Base-by-base conservation (phyloP, 345 rosid genomes). In the Zanthoxylum bungeanum region DNA sequence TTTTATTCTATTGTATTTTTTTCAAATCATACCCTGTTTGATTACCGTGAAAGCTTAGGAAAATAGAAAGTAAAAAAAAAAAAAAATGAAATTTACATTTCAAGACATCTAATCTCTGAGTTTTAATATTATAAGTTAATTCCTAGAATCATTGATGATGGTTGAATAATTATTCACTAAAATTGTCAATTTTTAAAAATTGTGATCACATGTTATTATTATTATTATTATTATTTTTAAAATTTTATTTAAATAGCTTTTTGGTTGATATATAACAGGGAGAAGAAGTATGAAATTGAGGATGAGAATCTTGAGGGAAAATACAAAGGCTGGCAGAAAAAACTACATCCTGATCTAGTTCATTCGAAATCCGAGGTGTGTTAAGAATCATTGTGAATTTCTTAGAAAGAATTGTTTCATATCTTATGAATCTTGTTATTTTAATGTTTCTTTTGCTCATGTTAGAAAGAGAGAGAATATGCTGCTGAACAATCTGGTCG, bases 341-440 rank as follows among this genome's bases (percentile, higher is more conserved):
- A 89, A 78, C 53, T 95, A 60, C 98, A 95, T 83, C 99, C 99
- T 68, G 99, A 95, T 83, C 81, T 95, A 68, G 99, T 95, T 71
- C 98, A 95, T 79, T 83, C 90, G 7, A 95, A 95, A 75, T 91
- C 99, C 3, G 71, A 92, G 98, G 99, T 95, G 22, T 76, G 66
- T 22, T 16, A 37, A n/a, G n/a, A n/a, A 30, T 33, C n/a, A n/a
- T 16, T 12, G 3, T 63, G 5, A 27, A 25, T 28, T 27, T 25
- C 21, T 16, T 36, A 12, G 19, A 0, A 57, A 50, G 46, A 21
- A 56, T 42, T 49, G 8, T 60, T 62, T 17, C 19, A 24, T 71
- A 52, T 66, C 25, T 25, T 22, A 39, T 71, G 34, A 47, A 22
- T 77, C 24, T 60, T 22, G 76, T 39, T 60, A 0, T 36, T 22